Base-by-base conservation (phyloP, 768 basidiomycete species). In the Wakefieldia striispora region DNA sequence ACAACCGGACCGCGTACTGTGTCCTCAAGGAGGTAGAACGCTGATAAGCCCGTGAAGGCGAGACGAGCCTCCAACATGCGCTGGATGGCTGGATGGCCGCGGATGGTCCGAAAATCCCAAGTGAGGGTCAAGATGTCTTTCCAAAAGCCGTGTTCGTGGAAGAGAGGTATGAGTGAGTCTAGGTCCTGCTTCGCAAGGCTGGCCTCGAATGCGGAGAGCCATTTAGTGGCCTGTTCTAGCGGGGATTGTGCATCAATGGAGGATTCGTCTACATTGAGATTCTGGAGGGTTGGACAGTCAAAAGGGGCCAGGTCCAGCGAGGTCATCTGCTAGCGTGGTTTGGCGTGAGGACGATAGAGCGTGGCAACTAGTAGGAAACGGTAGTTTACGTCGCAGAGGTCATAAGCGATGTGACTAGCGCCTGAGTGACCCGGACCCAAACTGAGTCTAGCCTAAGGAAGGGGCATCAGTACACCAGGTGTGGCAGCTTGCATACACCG, bases 71-170 rank as follows among this genome's bases (percentile, higher is more conserved):
- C 51, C 34, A 78, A 62, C 52, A 76, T 67, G 13, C 54, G 49
- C n/a, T 41, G 63, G 58, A 81, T 73, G 17, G 67, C 55, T 10
- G 61, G 44, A 16, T 56, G 55, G 2, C 74, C 75, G 3, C 66
- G 62, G 54, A 81, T 72, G 1, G 78, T 77, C 9, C 78, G 73
- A 53, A 84, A 72, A 55, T 77, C 71, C 73, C 76, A 80, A 1
- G 83, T 82, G 40, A 82, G 61, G 1, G 76, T 63, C 13, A 79
- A 59, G 27, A 75, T 67, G 57, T 83, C 82, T 19, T 77, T 70
- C 82, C 81, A 82, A 49, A 72, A 67, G 0, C 64, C 62, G 16
- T 44, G 39, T 24, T 56, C 49, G 36, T 60, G 60, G 23, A 66
- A 68, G 31, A 61, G 53, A 17, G 20, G 17, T 1, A 53, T 1